Evolutionary conservation across 257 asterid species (phyloP).

Genomic region (Fraxinus anomala): DNA sequence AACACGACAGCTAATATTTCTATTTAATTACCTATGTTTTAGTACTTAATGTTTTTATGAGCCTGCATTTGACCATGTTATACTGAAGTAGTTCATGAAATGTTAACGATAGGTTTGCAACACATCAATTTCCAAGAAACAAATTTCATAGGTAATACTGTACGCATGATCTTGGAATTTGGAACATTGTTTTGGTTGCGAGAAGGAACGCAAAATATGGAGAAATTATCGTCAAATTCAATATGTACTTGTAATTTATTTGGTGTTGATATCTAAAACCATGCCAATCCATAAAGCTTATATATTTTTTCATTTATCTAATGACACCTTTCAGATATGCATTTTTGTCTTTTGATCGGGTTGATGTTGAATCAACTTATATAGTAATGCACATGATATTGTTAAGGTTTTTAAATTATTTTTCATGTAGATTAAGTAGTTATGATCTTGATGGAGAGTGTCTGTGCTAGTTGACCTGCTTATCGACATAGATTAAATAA

Average conservation of each 20-base stretch:
- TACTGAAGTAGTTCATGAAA: neutral
- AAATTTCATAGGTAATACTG: neutral
- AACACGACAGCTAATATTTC: too few relatives aligned
- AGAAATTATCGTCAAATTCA: neutral
- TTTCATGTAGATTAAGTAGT: too few relatives aligned
- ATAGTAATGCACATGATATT: too few relatives aligned
- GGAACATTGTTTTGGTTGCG: neutral
- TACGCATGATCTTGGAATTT: neutral
- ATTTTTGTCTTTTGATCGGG: neutral
- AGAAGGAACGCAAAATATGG: neutral
- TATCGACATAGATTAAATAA: neutral
- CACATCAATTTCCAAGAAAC: neutral
- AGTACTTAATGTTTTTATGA: too few relatives aligned
- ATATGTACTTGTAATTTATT: neutral
- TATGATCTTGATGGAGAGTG: too few relatives aligned
- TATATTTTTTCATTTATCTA: neutral
- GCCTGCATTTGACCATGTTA: neutral
- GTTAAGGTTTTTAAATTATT: too few relatives aligned
- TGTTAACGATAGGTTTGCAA: neutral
- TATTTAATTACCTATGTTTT: too few relatives aligned
- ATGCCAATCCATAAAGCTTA: neutral
- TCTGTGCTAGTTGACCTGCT: too few relatives aligned
- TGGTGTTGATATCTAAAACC: neutral
- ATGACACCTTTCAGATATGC: neutral
- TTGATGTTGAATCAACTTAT: too few relatives aligned